A percentile compares a stretch with the other conserved stretches of the same genome.
Evolutionary conservation across 768 basidiomycete species (phyloP).

Genomic region (Leccinum truebloodii): DNA sequence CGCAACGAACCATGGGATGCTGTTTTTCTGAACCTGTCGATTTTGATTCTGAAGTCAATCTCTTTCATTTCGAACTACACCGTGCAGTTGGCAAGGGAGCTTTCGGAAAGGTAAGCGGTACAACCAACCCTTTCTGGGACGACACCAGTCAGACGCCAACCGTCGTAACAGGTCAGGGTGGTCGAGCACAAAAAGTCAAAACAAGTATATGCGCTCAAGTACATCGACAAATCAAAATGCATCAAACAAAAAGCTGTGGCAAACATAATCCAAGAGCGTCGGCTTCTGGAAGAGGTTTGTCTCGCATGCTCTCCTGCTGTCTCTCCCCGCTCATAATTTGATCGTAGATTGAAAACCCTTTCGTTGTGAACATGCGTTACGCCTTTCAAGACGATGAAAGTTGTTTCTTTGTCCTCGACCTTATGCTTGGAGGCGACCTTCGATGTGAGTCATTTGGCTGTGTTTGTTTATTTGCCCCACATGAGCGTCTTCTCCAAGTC

Average conservation of each 20-base stretch:
- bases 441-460: constrained; percentile 60
- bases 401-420: constrained; percentile 96
- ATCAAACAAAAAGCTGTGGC: constrained; percentile 89
- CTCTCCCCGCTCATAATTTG: constrained; percentile 10
- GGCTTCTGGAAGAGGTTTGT: constrained; percentile 86
- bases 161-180: constrained; percentile 74
- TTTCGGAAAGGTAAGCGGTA: constrained; percentile 83
- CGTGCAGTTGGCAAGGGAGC: constrained; percentile 96
- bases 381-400: constrained; percentile 98
- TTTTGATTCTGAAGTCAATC: constrained; percentile 79
- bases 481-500: constrained; percentile 46
- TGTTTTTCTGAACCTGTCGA: constrained; percentile 76
- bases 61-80: constrained; percentile 97
- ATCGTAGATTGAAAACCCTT: constrained; percentile 80
- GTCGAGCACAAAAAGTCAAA: constrained; percentile 95
- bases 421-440: constrained; percentile 95
- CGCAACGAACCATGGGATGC: constrained; percentile 57
- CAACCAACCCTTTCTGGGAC: neutral
- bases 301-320: neutral
- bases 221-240: constrained; percentile 94
- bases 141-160: neutral
- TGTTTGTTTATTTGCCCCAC: neutral
- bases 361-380: constrained; percentile 87
- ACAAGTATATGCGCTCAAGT: constrained; percentile 93
- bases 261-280: constrained; percentile 92